phyloP scores from a whole-genome alignment of 331 rosid genomes.

The Erythrophleum ivorense region DNA sequence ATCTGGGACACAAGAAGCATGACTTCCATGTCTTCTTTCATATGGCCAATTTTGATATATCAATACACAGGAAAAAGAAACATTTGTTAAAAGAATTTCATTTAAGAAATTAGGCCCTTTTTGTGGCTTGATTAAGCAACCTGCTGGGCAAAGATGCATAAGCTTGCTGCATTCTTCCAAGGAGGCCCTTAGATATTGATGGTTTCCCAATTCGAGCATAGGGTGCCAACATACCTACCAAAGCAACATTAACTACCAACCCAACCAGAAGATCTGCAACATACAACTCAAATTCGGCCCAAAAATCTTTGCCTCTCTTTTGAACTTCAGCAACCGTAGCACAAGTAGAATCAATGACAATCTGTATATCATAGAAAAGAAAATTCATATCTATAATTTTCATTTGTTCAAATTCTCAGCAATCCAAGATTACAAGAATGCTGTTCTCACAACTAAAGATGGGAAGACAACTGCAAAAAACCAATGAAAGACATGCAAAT shows the following conservation, averaged over 20 bases:
- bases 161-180: slow-evolving; percentile 77
- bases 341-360: slow-evolving; percentile 87
- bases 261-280: slow-evolving; percentile 97
- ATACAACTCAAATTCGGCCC: slow-evolving; percentile 96
- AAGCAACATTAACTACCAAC: slow-evolving; percentile 80
- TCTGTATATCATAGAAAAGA: slow-evolving; percentile 57
- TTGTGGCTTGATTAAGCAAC: slow-evolving; percentile 44
- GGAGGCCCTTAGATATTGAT: slow-evolving; percentile 70
- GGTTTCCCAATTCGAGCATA: slow-evolving; percentile 90
- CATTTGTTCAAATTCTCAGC: neutral
- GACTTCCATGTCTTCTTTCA: slow-evolving; percentile 10
- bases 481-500: neutral
- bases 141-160: slow-evolving; percentile 95
- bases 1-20: slow-evolving; percentile 24
- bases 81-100: slow-evolving; percentile 2
- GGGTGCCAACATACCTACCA: slow-evolving; percentile 97
- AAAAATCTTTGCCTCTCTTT: slow-evolving; percentile 95
- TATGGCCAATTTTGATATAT: slow-evolving; percentile 5
- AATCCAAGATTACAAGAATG: slow-evolving; percentile 20
- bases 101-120: slow-evolving; percentile 24
- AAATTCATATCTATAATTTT: neutral
- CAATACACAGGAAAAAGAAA: slow-evolving; percentile 5
- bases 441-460: slow-evolving; percentile 8
- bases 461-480: neutral
- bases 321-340: slow-evolving; percentile 98